Percentiles rank a stretch among this genome's conserved stretches.
phyloP scores from a whole-genome alignment of 2,329 filamentous ascomycete genomes.

The Cladophialophora chaetospira region DNA sequence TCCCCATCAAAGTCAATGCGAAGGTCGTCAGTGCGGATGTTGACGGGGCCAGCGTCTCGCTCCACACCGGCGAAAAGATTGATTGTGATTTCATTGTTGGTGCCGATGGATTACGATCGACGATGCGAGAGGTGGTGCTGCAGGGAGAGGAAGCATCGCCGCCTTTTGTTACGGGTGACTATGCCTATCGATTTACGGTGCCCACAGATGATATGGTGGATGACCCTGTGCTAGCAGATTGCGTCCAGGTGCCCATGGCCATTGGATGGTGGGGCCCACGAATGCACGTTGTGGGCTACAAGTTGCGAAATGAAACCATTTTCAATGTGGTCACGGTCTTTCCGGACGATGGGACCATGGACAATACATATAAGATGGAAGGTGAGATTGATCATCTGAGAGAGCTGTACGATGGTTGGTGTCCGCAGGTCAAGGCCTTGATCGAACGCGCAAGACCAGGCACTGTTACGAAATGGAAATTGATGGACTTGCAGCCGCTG shows the following conservation, averaged over 20 bases:
- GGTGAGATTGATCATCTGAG: constrained; percentile 7
- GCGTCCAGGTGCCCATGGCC: constrained; percentile 5
- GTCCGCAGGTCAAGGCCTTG: constrained; percentile 4
- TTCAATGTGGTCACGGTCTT: constrained; percentile 2
- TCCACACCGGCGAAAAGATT: constrained; percentile 4
- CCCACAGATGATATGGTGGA: constrained; percentile 2
- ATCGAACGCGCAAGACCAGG: constrained; percentile 1
- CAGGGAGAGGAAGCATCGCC: neutral
- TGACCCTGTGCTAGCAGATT: constrained; percentile 1
- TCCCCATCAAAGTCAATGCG: neutral
- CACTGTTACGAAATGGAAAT: constrained; percentile 6
- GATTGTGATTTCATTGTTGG: neutral
- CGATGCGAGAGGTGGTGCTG: constrained; percentile 5
- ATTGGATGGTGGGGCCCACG: constrained; percentile 3
- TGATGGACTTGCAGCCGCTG: constrained; percentile 2
- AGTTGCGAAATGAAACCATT: constrained; percentile 4
- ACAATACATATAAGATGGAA: constrained; percentile 8
- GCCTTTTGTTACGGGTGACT: constrained; percentile 1
- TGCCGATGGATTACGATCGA: neutral
- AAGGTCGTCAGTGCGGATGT: constrained; percentile 1
- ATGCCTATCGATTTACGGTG: constrained; percentile 1
- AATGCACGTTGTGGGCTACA: constrained; percentile 9
- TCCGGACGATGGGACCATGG: constrained; percentile 2
- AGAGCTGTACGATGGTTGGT: neutral
- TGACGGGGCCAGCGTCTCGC: neutral